These are phyloP conservation scores for Bolboschoenus planiculmis DNA, from an alignment of 176 grass and related monocot species.

Conservation along the genomic window DNA sequence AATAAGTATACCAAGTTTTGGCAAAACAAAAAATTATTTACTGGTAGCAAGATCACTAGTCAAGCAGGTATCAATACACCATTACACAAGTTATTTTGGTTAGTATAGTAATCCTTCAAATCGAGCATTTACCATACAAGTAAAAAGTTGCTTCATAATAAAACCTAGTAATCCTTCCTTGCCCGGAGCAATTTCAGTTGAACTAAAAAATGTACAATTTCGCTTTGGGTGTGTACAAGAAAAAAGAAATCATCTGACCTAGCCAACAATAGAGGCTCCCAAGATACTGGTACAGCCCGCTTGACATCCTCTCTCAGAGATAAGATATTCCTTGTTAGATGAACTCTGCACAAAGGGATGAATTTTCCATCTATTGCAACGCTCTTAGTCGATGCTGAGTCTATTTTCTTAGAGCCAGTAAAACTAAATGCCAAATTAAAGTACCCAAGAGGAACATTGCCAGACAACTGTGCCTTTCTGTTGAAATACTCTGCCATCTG, in stretches of 20 bases:
- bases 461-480: conserved; percentile 32
- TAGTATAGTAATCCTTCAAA: background rate
- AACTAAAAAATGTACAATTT: background rate
- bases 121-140: background rate
- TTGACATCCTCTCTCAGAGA: conserved; percentile 39
- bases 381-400: conserved; percentile 46
- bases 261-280: conserved; percentile 51
- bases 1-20: background rate
- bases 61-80: background rate
- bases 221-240: background rate
- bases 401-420: conserved; percentile 48
- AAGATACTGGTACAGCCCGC: conserved; percentile 34
- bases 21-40: background rate
- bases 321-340: conserved; percentile 24
- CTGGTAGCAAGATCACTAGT: background rate
- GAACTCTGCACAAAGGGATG: conserved; percentile 39
- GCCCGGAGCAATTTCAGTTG: background rate
- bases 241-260: conserved; percentile 31
- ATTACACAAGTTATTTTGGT: background rate
- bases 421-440: conserved; percentile 57
- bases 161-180: background rate
- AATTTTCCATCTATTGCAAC: conserved; percentile 43
- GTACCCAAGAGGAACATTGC: conserved; percentile 41
- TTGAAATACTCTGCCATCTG: conserved; percentile 67
- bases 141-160: background rate